Evolutionary conservation across 345 rosid species (phyloP), one percentile per base, ranked within the genome.

Genomic region (Salix arbutifolia): DNA sequence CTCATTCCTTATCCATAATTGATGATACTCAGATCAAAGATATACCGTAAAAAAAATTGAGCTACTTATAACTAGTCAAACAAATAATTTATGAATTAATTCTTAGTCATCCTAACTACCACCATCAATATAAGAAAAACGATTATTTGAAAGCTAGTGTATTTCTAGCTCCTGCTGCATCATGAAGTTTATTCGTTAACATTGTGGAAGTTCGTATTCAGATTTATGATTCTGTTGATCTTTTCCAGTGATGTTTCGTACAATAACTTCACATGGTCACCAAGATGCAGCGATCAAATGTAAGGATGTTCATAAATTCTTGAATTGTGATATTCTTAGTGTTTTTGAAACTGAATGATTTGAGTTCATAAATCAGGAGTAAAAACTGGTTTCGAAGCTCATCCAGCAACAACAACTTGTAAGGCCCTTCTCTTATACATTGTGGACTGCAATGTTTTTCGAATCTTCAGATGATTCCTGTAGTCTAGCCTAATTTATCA

Each of bases 201-300:
- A 35, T 35, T 35, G 37, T 35, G 37, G 37, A 35, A 35, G 37
- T 35, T 35, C 37, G 37, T 35, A 35, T 35, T 35, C 0, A 35
- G 37, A 35, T 35, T 35, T 35, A 35, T 35, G 37, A 10, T 26
- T 64, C 33, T 65, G 7, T 31, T 14, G 37, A 28, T 28, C 10
- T 35, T 28, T 65, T 65, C 7, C 70, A 67, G 70, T 67, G 70
- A 67, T 44, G 23, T 67, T 35, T 67, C 70, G 8, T 67, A 67
- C 46, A 67, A 67, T 9, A 67, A 35, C 46, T 2, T 67, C 2
- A 16, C 70, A 67, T 35, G 44, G 26, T 25, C 44, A 18, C 21
- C 48, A 33, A 3, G 21, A 9, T 67, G 70, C 11, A 23, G 38
- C 37, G 7, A 35, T 3, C 35, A 9, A 19, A 3, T 18, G 70